Base-by-base conservation (phyloP, 768 basidiomycete genomes). In the Lactarius quietus region DNA sequence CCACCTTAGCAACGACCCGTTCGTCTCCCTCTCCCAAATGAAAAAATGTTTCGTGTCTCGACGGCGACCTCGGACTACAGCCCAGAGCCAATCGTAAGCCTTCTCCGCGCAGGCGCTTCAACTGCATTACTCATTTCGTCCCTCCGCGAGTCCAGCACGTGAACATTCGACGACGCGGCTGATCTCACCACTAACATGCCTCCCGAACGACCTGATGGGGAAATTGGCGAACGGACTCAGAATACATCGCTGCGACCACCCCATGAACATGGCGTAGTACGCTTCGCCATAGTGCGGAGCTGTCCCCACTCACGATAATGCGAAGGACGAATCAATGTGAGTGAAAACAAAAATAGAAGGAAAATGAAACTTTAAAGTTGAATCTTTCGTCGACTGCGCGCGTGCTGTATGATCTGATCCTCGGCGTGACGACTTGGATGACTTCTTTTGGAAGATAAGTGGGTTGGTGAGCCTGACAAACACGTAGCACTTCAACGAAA, bases 281-380 rank as follows among this genome's bases (percentile, higher is more conserved):
- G 0, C 68, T 81, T 61, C 82, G 84, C 14, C 88, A 89, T 70
- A 83, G 78, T 67, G 66, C 78, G 0, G 74, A 82, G 0, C 78
- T 84, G 8, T 87, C 87, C 0, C 85, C 89, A 1, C 72, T 90
- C 29, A n/a, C n/a, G n/a, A n/a, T n/a, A n/a, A n/a, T n/a, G n/a
- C n/a, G n/a, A n/a, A n/a, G n/a, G n/a, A n/a, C n/a, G n/a, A n/a
- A n/a, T 84, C 83, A n/a, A n/a, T n/a, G n/a, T n/a, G n/a, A n/a
- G n/a, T n/a, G n/a, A n/a, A n/a, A n/a, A n/a, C n/a, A n/a, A n/a
- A n/a, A n/a, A n/a, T n/a, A n/a, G n/a, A n/a, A n/a, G n/a, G n/a
- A n/a, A n/a, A n/a, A n/a, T n/a, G n/a, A n/a, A n/a, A n/a, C n/a
- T n/a, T n/a, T n/a, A n/a, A n/a, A n/a, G n/a, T n/a, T n/a, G n/a